Conservation (phyloP, 2,329 filamentous ascomycete genomes). For the Arachnopeziza araneosa region DNA sequence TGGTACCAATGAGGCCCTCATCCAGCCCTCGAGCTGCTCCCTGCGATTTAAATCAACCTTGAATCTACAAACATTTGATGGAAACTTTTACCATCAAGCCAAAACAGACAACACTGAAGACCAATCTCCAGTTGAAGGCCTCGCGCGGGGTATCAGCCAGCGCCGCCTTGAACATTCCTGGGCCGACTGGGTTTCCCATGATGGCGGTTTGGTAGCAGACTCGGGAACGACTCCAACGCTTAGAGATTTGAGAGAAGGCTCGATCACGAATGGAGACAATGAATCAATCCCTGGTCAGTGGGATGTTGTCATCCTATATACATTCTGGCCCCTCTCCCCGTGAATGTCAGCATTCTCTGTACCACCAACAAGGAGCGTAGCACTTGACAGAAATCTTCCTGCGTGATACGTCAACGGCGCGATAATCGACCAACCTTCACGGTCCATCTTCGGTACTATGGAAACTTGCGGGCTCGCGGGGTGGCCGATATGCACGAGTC, state of each 20-base stretch:
- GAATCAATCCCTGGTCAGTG: background rate
- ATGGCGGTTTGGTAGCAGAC: background rate
- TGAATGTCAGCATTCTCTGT: background rate
- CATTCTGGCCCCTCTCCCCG: background rate
- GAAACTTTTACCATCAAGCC: conserved; percentile 15
- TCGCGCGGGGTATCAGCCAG: conserved; percentile 29
- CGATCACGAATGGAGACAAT: no score
- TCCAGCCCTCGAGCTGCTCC: conserved; percentile 24
- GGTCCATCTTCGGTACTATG: background rate
- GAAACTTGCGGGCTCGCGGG: background rate
- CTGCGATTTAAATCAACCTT: background rate
- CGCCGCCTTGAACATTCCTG: conserved; percentile 26
- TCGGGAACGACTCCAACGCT: no score
- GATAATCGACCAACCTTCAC: background rate
- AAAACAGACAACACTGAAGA: conserved; percentile 22
- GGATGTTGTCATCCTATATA: background rate
- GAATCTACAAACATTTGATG: background rate
- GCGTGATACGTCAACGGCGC: background rate
- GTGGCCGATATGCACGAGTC: background rate
- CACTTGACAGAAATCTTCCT: background rate
- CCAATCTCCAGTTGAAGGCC: conserved; percentile 31
- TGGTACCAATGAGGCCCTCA: conserved; percentile 26
- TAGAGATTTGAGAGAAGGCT: no score
- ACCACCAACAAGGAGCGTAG: background rate
- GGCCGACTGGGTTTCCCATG: conserved; percentile 19